Base-by-base conservation (phyloP, 306 rosid genomes). In the Purshia tridentata region DNA sequence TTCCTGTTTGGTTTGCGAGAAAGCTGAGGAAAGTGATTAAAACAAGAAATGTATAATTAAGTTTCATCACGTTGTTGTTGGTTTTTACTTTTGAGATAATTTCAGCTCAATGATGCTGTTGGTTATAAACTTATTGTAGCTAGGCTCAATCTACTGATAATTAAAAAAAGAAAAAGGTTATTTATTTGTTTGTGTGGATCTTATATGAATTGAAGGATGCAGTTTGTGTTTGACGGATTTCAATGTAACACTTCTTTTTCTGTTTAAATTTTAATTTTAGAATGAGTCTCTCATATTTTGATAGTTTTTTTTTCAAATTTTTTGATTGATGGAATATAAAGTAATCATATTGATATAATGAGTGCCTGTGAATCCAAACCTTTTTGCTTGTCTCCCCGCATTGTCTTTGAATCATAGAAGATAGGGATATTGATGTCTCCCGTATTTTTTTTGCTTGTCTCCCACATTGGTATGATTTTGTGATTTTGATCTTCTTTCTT, bases 401-500 rank as follows among this genome's bases (percentile, higher is more conserved):
- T n/a, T n/a, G n/a, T n/a, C n/a, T n/a, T n/a, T n/a, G n/a, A n/a
- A n/a, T n/a, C n/a, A n/a, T n/a, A n/a, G n/a, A n/a, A n/a, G n/a
- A n/a, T n/a, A n/a, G n/a, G n/a, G n/a, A n/a, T n/a, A n/a, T n/a
- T n/a, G n/a, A n/a, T n/a, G n/a, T n/a, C n/a, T n/a, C n/a, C 8
- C 67, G n/a, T n/a, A n/a, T n/a, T n/a, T n/a, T n/a, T n/a, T n/a
- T n/a, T n/a, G n/a, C n/a, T n/a, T n/a, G n/a, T n/a, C n/a, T n/a
- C n/a, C n/a, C n/a, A 11, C 44, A 18, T 56, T 78, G 72, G 18
- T 52, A 46, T 68, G 13, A 49, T 72, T 44, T 52, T 23, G 65
- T 84, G 48, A 48, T 59, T 59, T 53, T 82, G 9, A 53, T 66
- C 39, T 58, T 77, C 45, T 68, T 73, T 19, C 45, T 71, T 42